Conservation (phyloP, 345 rosid genomes). For the Rhizophora mangle region DNA sequence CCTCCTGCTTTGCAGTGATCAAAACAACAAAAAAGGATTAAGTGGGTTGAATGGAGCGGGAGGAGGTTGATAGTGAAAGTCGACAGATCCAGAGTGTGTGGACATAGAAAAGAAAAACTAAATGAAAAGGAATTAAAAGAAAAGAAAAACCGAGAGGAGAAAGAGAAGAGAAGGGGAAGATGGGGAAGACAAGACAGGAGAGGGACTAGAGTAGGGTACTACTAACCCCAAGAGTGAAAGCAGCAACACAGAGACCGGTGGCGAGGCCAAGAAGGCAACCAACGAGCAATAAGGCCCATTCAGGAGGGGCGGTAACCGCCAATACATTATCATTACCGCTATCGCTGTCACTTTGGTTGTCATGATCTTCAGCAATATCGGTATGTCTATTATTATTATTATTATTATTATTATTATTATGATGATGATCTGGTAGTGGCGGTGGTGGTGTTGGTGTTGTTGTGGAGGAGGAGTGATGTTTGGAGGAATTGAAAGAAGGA, state of each 20-base stretch:
- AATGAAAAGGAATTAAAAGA: background rate
- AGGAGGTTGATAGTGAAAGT: too few relatives aligned
- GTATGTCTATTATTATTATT: too few relatives aligned
- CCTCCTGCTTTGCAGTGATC: too few relatives aligned
- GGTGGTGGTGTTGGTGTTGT: too few relatives aligned
- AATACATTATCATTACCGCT: slow-evolving; percentile 38
- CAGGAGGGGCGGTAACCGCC: slow-evolving; percentile 83
- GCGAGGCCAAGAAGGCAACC: slow-evolving; percentile 92
- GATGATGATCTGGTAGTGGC: too few relatives aligned
- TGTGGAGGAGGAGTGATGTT: too few relatives aligned
- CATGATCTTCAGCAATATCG: slow-evolving; percentile 1
- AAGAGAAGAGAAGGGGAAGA: too few relatives aligned
- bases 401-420: too few relatives aligned
- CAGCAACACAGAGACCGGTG: slow-evolving; percentile 89
- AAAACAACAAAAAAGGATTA: too few relatives aligned
- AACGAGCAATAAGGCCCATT: slow-evolving; percentile 88
- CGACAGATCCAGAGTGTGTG: slow-evolving; percentile 5
- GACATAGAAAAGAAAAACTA: background rate
- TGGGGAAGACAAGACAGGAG: background rate
- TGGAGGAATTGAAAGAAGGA: too few relatives aligned
- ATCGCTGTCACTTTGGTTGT: slow-evolving; percentile 15
- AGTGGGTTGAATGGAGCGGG: too few relatives aligned
- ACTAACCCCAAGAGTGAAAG: slow-evolving; percentile 78
- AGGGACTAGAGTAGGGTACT: background rate
- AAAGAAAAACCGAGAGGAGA: background rate